Conservation (phyloP, 495 filamentous ascomycete genomes). For the Talaromyces adpressus region DNA sequence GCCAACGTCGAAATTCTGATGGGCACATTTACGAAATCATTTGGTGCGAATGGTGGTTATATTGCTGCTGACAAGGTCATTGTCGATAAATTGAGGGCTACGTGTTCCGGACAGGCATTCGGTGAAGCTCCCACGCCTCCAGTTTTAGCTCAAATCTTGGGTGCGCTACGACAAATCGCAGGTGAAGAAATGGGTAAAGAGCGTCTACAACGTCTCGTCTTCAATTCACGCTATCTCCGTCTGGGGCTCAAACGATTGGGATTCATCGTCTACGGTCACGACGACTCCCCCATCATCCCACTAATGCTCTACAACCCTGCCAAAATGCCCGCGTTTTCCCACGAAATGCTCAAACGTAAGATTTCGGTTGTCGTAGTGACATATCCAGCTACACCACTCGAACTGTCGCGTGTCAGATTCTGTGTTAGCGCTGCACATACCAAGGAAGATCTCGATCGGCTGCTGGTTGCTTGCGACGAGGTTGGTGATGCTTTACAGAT, state of each 20-base stretch:
- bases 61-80: constrained; percentile 73
- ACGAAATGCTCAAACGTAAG: constrained; percentile 86
- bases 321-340: constrained; percentile 88
- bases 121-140: constrained; percentile 76
- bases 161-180: constrained; percentile 68
- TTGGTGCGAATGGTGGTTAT: constrained; percentile 89
- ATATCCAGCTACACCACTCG: constrained; percentile 84
- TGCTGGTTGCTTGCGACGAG: constrained; percentile 77
- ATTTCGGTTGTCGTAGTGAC: constrained; percentile 92
- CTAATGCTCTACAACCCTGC: constrained; percentile 81
- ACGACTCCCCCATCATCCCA: constrained; percentile 88
- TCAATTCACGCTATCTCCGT: constrained; percentile 88
- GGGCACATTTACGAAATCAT: constrained; percentile 90
- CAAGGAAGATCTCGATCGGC: constrained; percentile 82
- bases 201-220: constrained; percentile 79
- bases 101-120: constrained; percentile 70
- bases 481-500: constrained; percentile 74
- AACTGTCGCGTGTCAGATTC: constrained; percentile 77
- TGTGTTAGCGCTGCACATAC: constrained; percentile 86
- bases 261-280: constrained; percentile 82
- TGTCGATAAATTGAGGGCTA: constrained; percentile 71
- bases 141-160: constrained; percentile 73
- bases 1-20: constrained; percentile 84
- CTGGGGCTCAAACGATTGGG: constrained; percentile 84
- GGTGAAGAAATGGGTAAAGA: constrained; percentile 76